These are phyloP conservation scores for Fonsecaea nubica DNA, from an alignment of 2,329 filamentous ascomycete genomes.

Conservation along the genomic window DNA sequence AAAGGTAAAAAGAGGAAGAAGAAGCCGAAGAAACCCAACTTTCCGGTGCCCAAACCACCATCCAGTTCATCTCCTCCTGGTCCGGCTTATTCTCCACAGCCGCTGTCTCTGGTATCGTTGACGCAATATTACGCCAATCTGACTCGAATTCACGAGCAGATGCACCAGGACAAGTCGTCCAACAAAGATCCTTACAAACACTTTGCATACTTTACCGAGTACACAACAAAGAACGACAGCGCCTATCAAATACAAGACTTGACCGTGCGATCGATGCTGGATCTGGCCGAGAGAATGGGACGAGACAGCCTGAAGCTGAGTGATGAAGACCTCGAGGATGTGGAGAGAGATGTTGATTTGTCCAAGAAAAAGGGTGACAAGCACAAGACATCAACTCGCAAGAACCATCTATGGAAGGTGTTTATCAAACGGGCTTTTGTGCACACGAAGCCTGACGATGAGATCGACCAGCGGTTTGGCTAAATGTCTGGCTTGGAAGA, in stretches of 20 bases:
- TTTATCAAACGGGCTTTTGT: constrained; percentile 41
- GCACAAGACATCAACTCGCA: constrained; percentile 45
- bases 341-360: constrained; percentile 7
- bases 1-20: constrained; percentile 55
- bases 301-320: constrained; percentile 15
- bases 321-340: constrained; percentile 16
- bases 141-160: constrained; percentile 83
- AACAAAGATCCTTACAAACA: constrained; percentile 57
- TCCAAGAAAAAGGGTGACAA: constrained; percentile 41
- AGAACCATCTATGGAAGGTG: constrained; percentile 39
- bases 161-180: constrained; percentile 44
- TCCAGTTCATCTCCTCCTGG: constrained; percentile 76
- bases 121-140: constrained; percentile 94
- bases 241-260: constrained; percentile 79
- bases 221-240: constrained; percentile 79
- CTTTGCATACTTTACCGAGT: constrained; percentile 82
- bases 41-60: constrained; percentile 73
- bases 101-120: constrained; percentile 78
- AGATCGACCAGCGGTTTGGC: constrained; percentile 40
- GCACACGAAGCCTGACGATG: constrained; percentile 39
- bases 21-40: constrained; percentile 64
- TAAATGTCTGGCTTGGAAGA: constrained; percentile 10
- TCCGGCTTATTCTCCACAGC: constrained; percentile 86
- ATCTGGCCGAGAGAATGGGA: constrained; percentile 70
- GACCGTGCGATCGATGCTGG: constrained; percentile 80